These are phyloP conservation scores for Rhodomyrtus tomentosa DNA, from an alignment of 345 rosid genomes.

Conservation along the genomic window DNA sequence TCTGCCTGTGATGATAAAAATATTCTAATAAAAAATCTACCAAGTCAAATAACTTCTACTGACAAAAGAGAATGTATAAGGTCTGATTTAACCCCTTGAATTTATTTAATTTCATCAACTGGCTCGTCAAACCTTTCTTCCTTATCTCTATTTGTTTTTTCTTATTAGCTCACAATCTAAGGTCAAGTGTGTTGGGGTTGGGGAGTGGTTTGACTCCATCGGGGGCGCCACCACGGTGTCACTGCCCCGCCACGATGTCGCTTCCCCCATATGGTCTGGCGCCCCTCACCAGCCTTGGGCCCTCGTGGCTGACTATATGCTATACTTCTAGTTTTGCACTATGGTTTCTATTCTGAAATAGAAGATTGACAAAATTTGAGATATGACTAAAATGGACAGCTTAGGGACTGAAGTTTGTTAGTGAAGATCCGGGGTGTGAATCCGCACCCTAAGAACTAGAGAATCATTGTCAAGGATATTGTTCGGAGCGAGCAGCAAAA, in stretches of 20 bases:
- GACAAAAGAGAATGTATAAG: neutral
- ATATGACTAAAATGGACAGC: neutral
- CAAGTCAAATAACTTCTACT: neutral
- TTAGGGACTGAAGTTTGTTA: no score
- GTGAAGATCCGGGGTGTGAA: no score
- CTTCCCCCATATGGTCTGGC: neutral
- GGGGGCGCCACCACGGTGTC: neutral
- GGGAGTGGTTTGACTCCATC: neutral
- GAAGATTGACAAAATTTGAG: neutral
- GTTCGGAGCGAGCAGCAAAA: no score
- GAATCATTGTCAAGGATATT: no score
- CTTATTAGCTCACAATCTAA: no score
- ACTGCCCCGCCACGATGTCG: no score
- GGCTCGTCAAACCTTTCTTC: neutral
- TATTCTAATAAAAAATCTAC: neutral
- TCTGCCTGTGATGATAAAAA: neutral
- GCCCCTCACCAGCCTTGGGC: neutral
- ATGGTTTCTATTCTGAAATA: neutral
- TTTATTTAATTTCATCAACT: neutral
- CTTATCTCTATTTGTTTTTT: neutral
- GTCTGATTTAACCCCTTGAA: neutral
- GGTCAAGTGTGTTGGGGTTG: no score
- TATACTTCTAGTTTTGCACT: neutral
- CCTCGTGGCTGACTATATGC: neutral
- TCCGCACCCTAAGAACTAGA: no score